Base-by-base conservation (phyloP, 1,284 basidiomycete species). In the Apiotrichum montevideense region DNA sequence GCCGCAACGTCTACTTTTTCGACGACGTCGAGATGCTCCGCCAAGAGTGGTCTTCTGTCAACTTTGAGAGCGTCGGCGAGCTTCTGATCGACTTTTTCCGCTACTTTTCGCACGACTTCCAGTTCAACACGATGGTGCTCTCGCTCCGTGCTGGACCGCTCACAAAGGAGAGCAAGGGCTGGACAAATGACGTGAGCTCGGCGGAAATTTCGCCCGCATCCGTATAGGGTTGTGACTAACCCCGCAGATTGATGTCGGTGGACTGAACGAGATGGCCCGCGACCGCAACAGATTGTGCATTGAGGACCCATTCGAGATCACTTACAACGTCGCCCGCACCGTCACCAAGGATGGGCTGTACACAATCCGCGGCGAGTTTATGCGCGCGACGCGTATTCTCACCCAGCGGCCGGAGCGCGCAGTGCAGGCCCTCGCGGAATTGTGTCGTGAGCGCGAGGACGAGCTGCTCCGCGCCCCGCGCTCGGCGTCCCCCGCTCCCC, bases 51-150 rank as follows among this genome's bases (percentile, higher is more conserved):
- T 85, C 85, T 67, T 94, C 90, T n/a, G 84, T 87, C 65, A 97
- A 97, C 77, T 85, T 83, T 55, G 93, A 98, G 67, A 88, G 84
- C 64, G 89, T 98, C 53, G 95, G 92, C 62, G 94, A 98, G 76
- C 79, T 98, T 85, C 90, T 98, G 73, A 90, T 97, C 72, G 95
- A 98, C 75, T 98, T 98, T 76, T 98, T 97, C 83, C 87, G 89
- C 65, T 98, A 92, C 78, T 98, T 90, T 77, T 87, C 91, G 50
- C 87, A 91, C 65, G 92, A 95, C 71, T 98, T 97, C 78, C 80
- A 83, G 58, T 98, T 97, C 77, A 89, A 90, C 71, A 87, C 86
- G 61, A 88, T 90, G 57, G 93, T 97, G 51, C 87, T 90, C 61
- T 95, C 91, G 47, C 90, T 98, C 68, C 82, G 92, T 67, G 87